phyloP scores from a whole-genome alignment of 352 stramenopile species.

The Pythium periplocum region DNA sequence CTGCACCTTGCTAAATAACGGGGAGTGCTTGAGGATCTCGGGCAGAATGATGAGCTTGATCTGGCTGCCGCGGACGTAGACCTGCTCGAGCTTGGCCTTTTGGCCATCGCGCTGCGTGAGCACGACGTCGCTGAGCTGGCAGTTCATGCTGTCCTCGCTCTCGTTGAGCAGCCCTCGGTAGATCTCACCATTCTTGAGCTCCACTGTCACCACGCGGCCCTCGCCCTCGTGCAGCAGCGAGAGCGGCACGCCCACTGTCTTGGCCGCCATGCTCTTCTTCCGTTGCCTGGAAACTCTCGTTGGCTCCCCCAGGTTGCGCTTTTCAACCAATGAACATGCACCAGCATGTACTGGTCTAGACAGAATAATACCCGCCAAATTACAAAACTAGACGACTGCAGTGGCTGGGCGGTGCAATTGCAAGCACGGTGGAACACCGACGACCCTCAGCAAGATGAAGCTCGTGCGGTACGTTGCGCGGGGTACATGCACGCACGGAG shows the following conservation, averaged over 20 bases:
- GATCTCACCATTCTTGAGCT: conserved; percentile 88
- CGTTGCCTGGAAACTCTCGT: too few species aligned
- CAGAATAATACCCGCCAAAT: too few species aligned
- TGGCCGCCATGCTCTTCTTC: conserved; percentile 27
- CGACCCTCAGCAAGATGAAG: conserved; percentile 20
- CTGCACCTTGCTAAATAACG: conserved; percentile 95
- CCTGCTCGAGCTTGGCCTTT: conserved; percentile 75
- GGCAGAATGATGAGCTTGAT: conserved; percentile 97
- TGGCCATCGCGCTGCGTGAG: conserved; percentile 82
- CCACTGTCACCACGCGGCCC: conserved; percentile 76
- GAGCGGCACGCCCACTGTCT: conserved; percentile 77
- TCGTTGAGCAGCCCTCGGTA: conserved; percentile 80
- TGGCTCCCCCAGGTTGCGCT: too few species aligned
- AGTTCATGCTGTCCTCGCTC: conserved; percentile 97
- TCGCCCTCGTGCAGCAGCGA: conserved; percentile 86
- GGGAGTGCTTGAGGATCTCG: conserved; percentile 96
- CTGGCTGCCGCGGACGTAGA: conserved; percentile 95
- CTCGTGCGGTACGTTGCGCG: conserved; percentile 25
- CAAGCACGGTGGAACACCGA: too few species aligned
- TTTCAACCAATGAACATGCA: too few species aligned
- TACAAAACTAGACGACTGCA: too few species aligned
- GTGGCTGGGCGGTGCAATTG: too few species aligned
- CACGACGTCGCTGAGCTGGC: conserved; percentile 91
- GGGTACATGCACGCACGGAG: too few species aligned
- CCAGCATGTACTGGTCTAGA: too few species aligned